A percentile compares a stretch with the other conserved stretches of the same genome.
phyloP scores from a whole-genome alignment of 2,329 filamentous ascomycete genomes.

The Kalaharituber pfeilii region DNA sequence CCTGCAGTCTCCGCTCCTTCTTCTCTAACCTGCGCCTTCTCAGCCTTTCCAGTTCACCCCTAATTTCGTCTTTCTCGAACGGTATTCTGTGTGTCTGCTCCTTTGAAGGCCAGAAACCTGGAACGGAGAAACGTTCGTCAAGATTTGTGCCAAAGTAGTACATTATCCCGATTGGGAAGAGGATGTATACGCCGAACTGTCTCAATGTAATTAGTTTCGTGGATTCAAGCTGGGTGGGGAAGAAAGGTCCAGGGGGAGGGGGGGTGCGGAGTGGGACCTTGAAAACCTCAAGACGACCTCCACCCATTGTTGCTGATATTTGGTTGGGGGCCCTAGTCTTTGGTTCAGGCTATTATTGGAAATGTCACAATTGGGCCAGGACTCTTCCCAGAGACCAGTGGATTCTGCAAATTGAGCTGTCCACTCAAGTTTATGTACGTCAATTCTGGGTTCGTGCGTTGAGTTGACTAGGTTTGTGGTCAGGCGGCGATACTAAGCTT shows the following conservation, averaged over 20 bases:
- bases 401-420: too few relatives aligned
- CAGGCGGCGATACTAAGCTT: too few relatives aligned
- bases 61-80: constrained; percentile 64
- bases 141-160: constrained; percentile 99
- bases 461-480: too few relatives aligned
- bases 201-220: constrained; percentile 4
- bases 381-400: too few relatives aligned
- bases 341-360: too few relatives aligned
- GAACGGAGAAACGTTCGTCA: constrained; percentile 73
- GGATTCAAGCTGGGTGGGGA: background rate
- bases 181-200: constrained; percentile 94
- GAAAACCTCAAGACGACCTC: constrained; percentile 84
- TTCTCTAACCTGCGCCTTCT: constrained; percentile 25
- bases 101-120: constrained; percentile 81
- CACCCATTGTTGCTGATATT: constrained; percentile 41
- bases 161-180: constrained; percentile 98
- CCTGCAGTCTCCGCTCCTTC: constrained; percentile 10
- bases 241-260: background rate
- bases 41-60: constrained; percentile 53
- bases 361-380: too few relatives aligned
- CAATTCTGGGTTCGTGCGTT: too few relatives aligned
- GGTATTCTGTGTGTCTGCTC: constrained; percentile 62
- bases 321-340: too few relatives aligned
- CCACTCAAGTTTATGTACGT: too few relatives aligned
- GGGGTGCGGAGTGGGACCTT: constrained; percentile 43